Conservation (phyloP, 208 protist species). For the Herpetomonas samuelpessoai region DNA sequence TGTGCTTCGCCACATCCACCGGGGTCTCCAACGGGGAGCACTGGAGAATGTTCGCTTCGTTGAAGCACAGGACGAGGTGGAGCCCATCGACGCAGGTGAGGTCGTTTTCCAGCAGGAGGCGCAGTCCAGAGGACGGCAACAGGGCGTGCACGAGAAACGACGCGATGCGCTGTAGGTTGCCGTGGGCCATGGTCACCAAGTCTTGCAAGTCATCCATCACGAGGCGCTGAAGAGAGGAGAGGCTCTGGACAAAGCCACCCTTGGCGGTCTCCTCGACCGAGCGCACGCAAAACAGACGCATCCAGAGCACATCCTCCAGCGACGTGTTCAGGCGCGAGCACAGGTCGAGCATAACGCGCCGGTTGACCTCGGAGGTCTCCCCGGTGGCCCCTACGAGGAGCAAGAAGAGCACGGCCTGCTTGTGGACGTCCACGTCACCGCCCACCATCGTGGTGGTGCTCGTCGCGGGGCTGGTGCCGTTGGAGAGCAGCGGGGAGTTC, state of each 20-base stretch:
- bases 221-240: slow-evolving; percentile 51
- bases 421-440: slow-evolving; percentile 48
- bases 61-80: slow-evolving; percentile 76
- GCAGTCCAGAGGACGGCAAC: slow-evolving; percentile 64
- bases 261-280: slow-evolving; percentile 33
- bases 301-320: slow-evolving; percentile 73
- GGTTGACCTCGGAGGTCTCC: slow-evolving; percentile 26
- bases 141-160: slow-evolving; percentile 68
- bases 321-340: slow-evolving; percentile 42
- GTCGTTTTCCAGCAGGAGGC: slow-evolving; percentile 59
- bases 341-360: slow-evolving; percentile 24
- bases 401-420: slow-evolving; percentile 74
- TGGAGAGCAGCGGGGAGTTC: no score
- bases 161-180: slow-evolving; percentile 64
- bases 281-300: slow-evolving; percentile 40
- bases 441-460: slow-evolving; percentile 5
- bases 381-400: slow-evolving; percentile 68
- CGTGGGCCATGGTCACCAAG: slow-evolving; percentile 43
- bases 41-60: slow-evolving; percentile 41
- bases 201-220: slow-evolving; percentile 74
- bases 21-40: slow-evolving; percentile 49
- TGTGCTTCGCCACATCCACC: slow-evolving; percentile 50
- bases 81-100: slow-evolving; percentile 68
- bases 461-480: not conserved
- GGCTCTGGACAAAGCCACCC: slow-evolving; percentile 43